Evolutionary conservation across 73 alveolate species (phyloP).

Genomic region (Strombidium stylifer): DNA sequence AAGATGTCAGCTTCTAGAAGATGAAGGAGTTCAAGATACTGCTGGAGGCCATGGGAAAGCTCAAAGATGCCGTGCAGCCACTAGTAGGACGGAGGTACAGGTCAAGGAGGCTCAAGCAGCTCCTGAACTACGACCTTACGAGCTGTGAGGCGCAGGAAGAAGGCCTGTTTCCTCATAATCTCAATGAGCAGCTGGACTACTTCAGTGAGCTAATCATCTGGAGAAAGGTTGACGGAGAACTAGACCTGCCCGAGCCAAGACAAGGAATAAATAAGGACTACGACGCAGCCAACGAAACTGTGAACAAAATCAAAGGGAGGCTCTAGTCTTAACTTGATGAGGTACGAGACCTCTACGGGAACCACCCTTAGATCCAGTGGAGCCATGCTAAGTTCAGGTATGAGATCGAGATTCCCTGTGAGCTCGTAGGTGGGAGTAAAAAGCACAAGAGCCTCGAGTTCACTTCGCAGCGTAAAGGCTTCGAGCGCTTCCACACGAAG

Average conservation of each 20-base stretch:
- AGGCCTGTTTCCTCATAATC: conserved; percentile 45
- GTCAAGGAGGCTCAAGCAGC: too few relatives aligned
- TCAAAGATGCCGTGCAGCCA: too few relatives aligned
- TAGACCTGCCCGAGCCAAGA: conserved; percentile 52
- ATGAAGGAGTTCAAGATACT: conserved; percentile 52
- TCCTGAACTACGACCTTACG: too few relatives aligned
- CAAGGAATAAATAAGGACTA: conserved; percentile 50
- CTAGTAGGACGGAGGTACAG: too few relatives aligned
- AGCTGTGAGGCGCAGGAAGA: background rate
- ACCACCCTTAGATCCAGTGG: background rate
- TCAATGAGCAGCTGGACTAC: conserved; percentile 39
- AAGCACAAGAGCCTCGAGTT: conserved; percentile 60
- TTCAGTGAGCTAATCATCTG: conserved; percentile 45
- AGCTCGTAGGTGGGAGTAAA: conserved; percentile 50
- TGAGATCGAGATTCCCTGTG: conserved; percentile 71
- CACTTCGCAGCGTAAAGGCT: conserved; percentile 66
- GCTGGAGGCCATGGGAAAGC: too few relatives aligned
- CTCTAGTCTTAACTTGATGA: background rate
- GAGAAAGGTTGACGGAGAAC: conserved; percentile 27
- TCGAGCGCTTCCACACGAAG: conserved; percentile 65
- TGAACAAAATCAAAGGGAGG: background rate
- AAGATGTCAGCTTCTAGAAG: conserved; percentile 43
- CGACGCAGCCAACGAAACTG: conserved; percentile 46
- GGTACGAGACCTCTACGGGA: background rate
- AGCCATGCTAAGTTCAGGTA: conserved; percentile 65